Base-by-base conservation (phyloP, 176 grass and related monocot species). In the Paspalum vaginatum region DNA sequence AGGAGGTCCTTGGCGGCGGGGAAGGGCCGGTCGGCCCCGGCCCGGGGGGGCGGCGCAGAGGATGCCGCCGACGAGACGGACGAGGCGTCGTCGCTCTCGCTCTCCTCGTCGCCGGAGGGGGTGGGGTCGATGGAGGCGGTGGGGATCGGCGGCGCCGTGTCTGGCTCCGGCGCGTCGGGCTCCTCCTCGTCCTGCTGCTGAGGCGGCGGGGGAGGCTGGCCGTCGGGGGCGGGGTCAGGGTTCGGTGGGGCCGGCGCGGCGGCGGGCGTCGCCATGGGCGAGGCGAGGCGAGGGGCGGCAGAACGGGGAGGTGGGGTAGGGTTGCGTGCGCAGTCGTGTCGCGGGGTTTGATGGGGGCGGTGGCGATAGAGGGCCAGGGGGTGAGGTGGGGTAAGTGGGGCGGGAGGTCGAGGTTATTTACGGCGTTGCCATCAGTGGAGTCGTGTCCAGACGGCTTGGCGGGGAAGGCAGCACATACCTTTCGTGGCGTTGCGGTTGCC, bases 1-100 rank as follows among this genome's bases (percentile, higher is more conserved):
- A 99, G 88, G 10, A 90, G 88, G 44, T 86, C 79, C 60, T 81
- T 85, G 5, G 88, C 83, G 10, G 73, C 60, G 8, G 83, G 88
- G 67, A 39, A 45, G 0, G 72, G 59, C 32, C 66, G 44, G 4
- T 61, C 73, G 1, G 41, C 1, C 6, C 0, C 59, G 0, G 6
- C 51, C 10, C 0, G 76, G 38, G n/a, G 16, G 0, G 42, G 49
- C 12, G 8, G 61, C 0, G 41, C 39, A 21, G 62, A 6, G 46
- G 87, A 65, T 0, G 67, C 32, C 0, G 18, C 67, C 41, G 86
- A 80, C 0, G 76, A 47, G 39, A 69, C 53, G 32, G 81, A 76
- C 3, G 81, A 40, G 8, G 82, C 12, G 48, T 55, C 54, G 18
- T 72, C 68, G 46, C 46, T 42, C 21, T 49, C 83, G 78, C 9